Percentiles rank a stretch among this genome's conserved stretches.
phyloP scores from a whole-genome alignment of 2,329 filamentous ascomycete species.

The Penicillium fuscoglaucum region DNA sequence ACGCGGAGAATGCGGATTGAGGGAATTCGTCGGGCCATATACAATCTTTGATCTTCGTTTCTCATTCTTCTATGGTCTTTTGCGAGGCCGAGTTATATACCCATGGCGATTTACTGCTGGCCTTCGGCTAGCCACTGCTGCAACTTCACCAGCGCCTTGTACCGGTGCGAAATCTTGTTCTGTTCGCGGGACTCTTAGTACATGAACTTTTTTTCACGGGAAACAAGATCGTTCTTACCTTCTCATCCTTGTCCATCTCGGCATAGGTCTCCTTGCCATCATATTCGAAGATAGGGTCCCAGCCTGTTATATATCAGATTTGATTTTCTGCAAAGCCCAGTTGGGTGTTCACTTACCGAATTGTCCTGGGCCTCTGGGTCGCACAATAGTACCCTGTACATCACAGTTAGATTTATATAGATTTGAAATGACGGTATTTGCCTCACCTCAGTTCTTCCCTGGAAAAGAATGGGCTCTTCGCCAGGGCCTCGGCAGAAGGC shows the following conservation, averaged over 20 bases:
- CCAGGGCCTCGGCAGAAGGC: conserved; percentile 86
- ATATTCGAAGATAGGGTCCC: conserved; percentile 96
- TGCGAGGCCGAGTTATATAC: conserved; percentile 18
- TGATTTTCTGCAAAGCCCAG: neutral
- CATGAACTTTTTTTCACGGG: neutral
- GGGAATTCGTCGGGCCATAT: neutral
- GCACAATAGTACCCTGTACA: conserved; percentile 73
- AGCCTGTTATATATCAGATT: conserved; percentile 58
- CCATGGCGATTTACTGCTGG: conserved; percentile 20
- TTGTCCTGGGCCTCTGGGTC: conserved; percentile 71
- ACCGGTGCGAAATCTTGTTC: conserved; percentile 91
- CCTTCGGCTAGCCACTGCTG: conserved; percentile 70
- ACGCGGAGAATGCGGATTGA: conserved; percentile 32
- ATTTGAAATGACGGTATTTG: neutral
- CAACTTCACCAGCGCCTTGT: conserved; percentile 81
- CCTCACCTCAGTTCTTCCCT: conserved; percentile 78
- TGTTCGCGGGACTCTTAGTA: conserved; percentile 25
- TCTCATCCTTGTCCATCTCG: conserved; percentile 90
- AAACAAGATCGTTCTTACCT: conserved; percentile 57
- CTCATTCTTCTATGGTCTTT: conserved; percentile 13
- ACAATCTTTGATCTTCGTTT: conserved; percentile 7
- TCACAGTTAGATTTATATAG: conserved; percentile 4
- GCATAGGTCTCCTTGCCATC: conserved; percentile 83
- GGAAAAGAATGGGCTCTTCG: conserved; percentile 80
- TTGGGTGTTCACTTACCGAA: conserved; percentile 66